Conservation (phyloP, 2,329 filamentous ascomycete genomes). For the Cadophora malorum region DNA sequence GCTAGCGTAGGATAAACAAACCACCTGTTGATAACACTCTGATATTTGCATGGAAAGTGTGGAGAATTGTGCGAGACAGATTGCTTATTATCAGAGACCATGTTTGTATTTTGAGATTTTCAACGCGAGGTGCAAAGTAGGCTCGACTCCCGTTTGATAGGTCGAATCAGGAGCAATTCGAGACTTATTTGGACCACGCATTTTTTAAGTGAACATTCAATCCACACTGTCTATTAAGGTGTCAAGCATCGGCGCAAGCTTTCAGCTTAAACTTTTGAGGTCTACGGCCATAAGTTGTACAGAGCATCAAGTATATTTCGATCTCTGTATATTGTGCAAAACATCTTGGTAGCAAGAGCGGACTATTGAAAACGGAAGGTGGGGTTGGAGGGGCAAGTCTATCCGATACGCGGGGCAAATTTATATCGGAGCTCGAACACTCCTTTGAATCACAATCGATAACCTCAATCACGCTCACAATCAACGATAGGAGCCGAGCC, state of each 20-base stretch:
- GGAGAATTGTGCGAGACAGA: conserved; percentile 28
- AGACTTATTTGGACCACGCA: conserved; percentile 13
- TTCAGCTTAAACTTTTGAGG: no score
- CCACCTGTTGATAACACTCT: conserved; percentile 27
- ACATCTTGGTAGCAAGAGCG: neutral
- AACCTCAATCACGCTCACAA: neutral
- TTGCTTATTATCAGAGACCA: conserved; percentile 32
- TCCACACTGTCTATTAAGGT: neutral
- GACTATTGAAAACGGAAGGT: neutral
- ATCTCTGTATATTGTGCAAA: no score
- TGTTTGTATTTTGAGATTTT: conserved; percentile 22
- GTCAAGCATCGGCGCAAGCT: no score
- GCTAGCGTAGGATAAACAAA: conserved; percentile 24
- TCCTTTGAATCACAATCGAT: conserved; percentile 1
- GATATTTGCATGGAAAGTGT: conserved; percentile 25
- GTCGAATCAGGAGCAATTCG: conserved; percentile 20
- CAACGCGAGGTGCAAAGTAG: conserved; percentile 12
- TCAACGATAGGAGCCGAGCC: neutral
- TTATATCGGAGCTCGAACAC: conserved; percentile 7
- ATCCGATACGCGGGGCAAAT: conserved; percentile 16
- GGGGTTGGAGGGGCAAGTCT: conserved; percentile 21
- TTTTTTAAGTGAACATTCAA: neutral
- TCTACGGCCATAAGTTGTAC: no score
- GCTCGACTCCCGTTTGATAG: conserved; percentile 18
- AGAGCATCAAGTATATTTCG: no score